These are phyloP conservation scores for Podospora pseudocomata DNA, from an alignment of 495 filamentous ascomycete genomes.

Conservation along the genomic window DNA sequence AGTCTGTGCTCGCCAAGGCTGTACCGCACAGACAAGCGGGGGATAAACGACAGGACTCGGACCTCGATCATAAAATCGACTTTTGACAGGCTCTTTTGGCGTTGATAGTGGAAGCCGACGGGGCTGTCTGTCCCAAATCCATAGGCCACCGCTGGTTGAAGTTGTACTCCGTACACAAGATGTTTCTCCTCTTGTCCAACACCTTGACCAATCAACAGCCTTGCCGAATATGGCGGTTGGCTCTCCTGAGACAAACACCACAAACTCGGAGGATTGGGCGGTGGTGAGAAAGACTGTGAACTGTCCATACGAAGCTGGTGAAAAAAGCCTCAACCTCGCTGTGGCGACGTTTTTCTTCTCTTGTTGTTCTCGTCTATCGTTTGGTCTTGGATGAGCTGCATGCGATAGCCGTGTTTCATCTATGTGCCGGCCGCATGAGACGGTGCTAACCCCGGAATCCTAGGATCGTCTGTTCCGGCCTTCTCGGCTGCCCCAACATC, in stretches of 20 bases:
- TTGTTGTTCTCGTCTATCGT: not conserved
- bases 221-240: conserved; percentile 11
- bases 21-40: conserved; percentile 17
- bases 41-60: not conserved
- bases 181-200: not conserved
- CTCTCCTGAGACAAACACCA: conserved; percentile 23
- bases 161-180: conserved; percentile 9
- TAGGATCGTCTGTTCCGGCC: not conserved
- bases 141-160: not conserved
- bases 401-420: conserved; percentile 10
- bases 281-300: not conserved
- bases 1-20: conserved; percentile 1
- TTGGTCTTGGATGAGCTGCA: conserved; percentile 9
- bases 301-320: not conserved
- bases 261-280: not conserved
- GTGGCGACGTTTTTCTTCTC: not conserved
- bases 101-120: not conserved
- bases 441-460: not conserved
- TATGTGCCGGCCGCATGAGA: conserved; percentile 9
- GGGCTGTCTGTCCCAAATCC: not conserved
- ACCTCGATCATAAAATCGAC: not conserved
- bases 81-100: not conserved
- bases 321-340: not conserved
- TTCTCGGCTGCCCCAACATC: not conserved
- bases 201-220: conserved; percentile 17